Percentiles rank a stretch among this genome's conserved stretches.
Conservation (phyloP, 2,329 filamentous ascomycete species). For the Apiospora kogelbergensis region DNA sequence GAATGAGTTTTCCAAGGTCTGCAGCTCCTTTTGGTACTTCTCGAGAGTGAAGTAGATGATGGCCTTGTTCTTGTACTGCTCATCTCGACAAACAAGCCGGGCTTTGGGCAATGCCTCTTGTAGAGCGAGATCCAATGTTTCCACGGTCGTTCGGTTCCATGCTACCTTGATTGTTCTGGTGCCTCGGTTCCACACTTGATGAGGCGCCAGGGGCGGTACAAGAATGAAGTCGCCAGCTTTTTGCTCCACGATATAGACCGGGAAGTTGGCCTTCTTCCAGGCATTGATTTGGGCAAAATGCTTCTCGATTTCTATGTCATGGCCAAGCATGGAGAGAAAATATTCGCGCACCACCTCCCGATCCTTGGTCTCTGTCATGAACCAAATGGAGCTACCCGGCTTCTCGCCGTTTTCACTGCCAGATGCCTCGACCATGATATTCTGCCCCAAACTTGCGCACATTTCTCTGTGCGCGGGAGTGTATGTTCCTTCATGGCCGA, state of each 20-base stretch:
- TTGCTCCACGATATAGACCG: slow-evolving; percentile 90
- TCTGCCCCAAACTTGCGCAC: slow-evolving; percentile 94
- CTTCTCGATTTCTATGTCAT: slow-evolving; percentile 95
- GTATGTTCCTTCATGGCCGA: slow-evolving; percentile 95
- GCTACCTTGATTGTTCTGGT: slow-evolving; percentile 96
- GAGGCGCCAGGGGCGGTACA: slow-evolving; percentile 87
- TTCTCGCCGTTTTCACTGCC: slow-evolving; percentile 70
- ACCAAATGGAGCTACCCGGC: slow-evolving; percentile 91
- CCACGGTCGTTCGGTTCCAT: slow-evolving; percentile 93
- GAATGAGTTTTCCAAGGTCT: slow-evolving; percentile 49
- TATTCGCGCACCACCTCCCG: slow-evolving; percentile 89
- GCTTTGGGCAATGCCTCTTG: slow-evolving; percentile 86
- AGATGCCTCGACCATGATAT: slow-evolving; percentile 97
- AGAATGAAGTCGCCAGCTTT: slow-evolving; percentile 88
- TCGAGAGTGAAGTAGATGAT: slow-evolving; percentile 86
- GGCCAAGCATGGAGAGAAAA: slow-evolving; percentile 87
- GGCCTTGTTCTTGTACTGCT: slow-evolving; percentile 98
- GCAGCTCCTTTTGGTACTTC: slow-evolving; percentile 70
- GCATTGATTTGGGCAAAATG: slow-evolving; percentile 95
- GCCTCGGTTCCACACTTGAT: slow-evolving; percentile 98
- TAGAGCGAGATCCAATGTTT: slow-evolving; percentile 84
- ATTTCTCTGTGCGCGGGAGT: slow-evolving; percentile 95
- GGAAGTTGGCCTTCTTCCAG: slow-evolving; percentile 93
- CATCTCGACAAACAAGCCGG: slow-evolving; percentile 88
- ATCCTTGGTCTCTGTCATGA: slow-evolving; percentile 97